Base-by-base conservation (phyloP, 2,329 filamentous ascomycete species). In the Fusarium sulawesiense region DNA sequence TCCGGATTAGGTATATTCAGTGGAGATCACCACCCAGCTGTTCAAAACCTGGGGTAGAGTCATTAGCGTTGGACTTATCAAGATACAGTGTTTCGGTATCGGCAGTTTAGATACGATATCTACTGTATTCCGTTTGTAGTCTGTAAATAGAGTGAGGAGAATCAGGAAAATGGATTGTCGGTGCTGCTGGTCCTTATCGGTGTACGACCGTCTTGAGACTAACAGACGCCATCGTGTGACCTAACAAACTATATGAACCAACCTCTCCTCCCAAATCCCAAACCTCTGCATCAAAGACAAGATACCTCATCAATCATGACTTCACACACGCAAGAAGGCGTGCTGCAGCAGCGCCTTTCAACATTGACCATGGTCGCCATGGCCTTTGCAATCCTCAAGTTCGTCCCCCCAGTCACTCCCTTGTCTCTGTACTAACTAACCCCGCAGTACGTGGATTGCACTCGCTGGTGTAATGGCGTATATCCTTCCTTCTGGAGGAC, bases 321-420 rank as follows among this genome's bases (percentile, higher is more conserved):
- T 23, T 46, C 53, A 9, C 3, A 14, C 18, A 20, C 34, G 4
- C 16, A 60, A 45, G 46, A 65, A 27, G 62, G 61, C 21, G 20
- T 48, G 41, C 25, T 65, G 7, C 60, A 60, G 25, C 62, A 65
- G 54, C 62, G 62, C 2, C 67, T 83, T 16, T 80, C 78, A 13
- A 79, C 77, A 53, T 55, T 81, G 23, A 83, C 79, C 0, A 83
- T 82, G 80, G 77, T 83, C 12, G 80, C 80, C 18, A 77, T 83
- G 78, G 61, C 80, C 4, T 83, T 83, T 68, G 81, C 81, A 8
- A 83, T 83, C 46, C 73, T 83, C 10, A 83, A 83, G 81, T 30
- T 30, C 29, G 61, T 32, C 13, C 44, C 32, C 4, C n/a, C 66
- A 3, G 10, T 60, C 23, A 14, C 20, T 20, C 23, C 40, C 27